phyloP scores from a whole-genome alignment of 192 early-diverging fungal genomes.

The Jimgerdemannia lactiflua region DNA sequence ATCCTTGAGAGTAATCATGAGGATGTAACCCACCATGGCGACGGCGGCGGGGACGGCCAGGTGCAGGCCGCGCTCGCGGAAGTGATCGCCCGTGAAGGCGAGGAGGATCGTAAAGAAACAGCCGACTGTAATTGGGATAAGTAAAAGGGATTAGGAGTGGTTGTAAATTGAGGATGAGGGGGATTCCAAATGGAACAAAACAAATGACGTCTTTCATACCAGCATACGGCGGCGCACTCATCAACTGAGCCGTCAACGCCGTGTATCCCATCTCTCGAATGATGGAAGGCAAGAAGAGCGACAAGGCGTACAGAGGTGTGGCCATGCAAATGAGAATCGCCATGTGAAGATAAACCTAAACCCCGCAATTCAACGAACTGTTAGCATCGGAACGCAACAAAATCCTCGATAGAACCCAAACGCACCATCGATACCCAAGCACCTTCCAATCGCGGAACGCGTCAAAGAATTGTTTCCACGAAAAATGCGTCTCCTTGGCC shows the following conservation, averaged over 20 bases:
- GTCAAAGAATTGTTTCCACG: constrained; percentile 45
- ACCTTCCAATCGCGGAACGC: constrained; percentile 47
- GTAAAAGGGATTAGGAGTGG: neutral
- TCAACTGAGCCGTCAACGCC: constrained; percentile 38
- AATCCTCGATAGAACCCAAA: neutral
- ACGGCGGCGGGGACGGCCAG: constrained; percentile 33
- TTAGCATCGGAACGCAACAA: neutral
- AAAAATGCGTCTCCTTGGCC: constrained; percentile 42
- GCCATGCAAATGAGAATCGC: constrained; percentile 62
- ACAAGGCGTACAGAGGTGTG: constrained; percentile 61
- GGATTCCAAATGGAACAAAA: constrained; percentile 23
- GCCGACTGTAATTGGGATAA: constrained; percentile 13
- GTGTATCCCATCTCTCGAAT: constrained; percentile 65
- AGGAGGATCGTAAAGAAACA: constrained; percentile 23
- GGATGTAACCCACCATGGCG: constrained; percentile 45
- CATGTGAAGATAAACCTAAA: constrained; percentile 18
- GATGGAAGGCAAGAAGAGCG: constrained; percentile 71
- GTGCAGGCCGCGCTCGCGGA: constrained; percentile 43
- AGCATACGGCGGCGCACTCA: constrained; percentile 49
- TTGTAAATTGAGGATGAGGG: constrained; percentile 15
- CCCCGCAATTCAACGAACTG: too few species aligned
- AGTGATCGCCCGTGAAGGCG: constrained; percentile 35
- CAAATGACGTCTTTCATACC: constrained; percentile 25
- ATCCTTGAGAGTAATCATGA: constrained; percentile 36
- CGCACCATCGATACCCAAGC: neutral